Percentiles rank a stretch among this genome's conserved stretches.
phyloP scores from a whole-genome alignment of 768 basidiomycete species.

The Phylloporus sp. region DNA sequence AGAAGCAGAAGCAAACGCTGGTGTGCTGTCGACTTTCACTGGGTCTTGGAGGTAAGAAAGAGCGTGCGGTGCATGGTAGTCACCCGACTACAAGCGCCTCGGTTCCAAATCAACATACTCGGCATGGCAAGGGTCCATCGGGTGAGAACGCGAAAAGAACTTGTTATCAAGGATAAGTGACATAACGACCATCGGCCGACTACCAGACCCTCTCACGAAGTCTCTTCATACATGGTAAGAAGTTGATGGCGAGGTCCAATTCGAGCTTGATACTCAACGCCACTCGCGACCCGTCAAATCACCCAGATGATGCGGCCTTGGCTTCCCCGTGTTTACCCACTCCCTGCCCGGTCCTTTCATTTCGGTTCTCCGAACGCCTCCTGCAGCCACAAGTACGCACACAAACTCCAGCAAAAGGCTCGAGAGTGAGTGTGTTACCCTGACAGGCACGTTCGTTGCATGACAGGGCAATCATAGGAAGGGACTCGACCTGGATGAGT shows the following conservation, averaged over 20 bases:
- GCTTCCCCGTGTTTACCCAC: background rate
- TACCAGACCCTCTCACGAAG: background rate
- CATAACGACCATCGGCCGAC: background rate
- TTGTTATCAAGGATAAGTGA: background rate
- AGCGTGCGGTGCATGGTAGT: background rate
- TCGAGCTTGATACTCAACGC: background rate
- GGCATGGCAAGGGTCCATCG: background rate
- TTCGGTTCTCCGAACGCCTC: background rate
- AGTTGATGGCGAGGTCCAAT: background rate
- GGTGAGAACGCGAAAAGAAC: too few species aligned
- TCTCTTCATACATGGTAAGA: background rate
- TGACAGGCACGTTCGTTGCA: slow-evolving; percentile 6
- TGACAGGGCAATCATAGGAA: slow-evolving; percentile 32
- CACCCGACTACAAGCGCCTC: background rate
- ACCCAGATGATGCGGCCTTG: background rate
- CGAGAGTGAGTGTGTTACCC: slow-evolving; percentile 50
- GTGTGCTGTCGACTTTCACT: background rate
- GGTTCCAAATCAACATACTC: background rate
- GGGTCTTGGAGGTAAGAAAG: background rate
- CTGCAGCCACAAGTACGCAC: slow-evolving; percentile 57
- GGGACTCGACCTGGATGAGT: slow-evolving; percentile 38
- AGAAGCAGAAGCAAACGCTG: background rate
- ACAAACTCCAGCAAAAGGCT: slow-evolving; percentile 62
- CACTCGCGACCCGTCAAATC: background rate
- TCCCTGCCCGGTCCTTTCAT: slow-evolving; percentile 14